Evolutionary conservation across 169 alveolate genomes (phyloP).

Genomic region (Cryptosporidium tyzzeri): DNA sequence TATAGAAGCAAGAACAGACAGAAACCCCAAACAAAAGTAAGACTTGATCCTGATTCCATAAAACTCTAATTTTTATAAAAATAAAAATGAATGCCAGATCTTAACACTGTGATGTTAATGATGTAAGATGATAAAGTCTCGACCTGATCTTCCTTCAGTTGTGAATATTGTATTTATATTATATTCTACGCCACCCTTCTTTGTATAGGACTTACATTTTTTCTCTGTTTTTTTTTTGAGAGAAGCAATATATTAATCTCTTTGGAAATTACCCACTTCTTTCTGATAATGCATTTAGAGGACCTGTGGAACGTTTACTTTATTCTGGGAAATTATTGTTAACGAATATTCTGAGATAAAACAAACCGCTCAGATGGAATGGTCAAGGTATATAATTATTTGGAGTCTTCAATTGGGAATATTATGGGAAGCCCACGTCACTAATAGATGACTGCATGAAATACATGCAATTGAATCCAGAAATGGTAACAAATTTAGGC

Average conservation of each 20-base stretch:
- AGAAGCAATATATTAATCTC: background rate
- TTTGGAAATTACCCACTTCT: conserved; percentile 15
- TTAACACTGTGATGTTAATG: conserved; percentile 67
- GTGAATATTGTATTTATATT: conserved; percentile 30
- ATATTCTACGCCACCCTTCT: conserved; percentile 3
- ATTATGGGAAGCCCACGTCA: background rate
- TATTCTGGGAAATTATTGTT: background rate
- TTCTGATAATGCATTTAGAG: conserved; percentile 11
- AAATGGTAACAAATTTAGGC: background rate
- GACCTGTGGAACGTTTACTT: conserved; percentile 16
- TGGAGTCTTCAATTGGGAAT: background rate
- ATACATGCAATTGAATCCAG: background rate
- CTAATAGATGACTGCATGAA: background rate
- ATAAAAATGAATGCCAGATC: conserved; percentile 12
- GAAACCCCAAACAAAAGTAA: background rate
- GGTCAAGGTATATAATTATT: background rate
- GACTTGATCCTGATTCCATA: background rate
- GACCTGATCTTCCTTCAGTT: conserved; percentile 4
- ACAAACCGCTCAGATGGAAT: background rate
- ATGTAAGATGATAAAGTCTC: conserved; percentile 22
- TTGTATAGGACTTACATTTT: conserved; percentile 2
- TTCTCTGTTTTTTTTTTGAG: background rate
- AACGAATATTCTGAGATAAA: background rate
- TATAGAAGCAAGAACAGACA: conserved; percentile 13
- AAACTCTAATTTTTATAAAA: conserved; percentile 9